Evolutionary conservation across 352 stramenopile genomes (phyloP).

Genomic region (Globisporangium acanthophoron): DNA sequence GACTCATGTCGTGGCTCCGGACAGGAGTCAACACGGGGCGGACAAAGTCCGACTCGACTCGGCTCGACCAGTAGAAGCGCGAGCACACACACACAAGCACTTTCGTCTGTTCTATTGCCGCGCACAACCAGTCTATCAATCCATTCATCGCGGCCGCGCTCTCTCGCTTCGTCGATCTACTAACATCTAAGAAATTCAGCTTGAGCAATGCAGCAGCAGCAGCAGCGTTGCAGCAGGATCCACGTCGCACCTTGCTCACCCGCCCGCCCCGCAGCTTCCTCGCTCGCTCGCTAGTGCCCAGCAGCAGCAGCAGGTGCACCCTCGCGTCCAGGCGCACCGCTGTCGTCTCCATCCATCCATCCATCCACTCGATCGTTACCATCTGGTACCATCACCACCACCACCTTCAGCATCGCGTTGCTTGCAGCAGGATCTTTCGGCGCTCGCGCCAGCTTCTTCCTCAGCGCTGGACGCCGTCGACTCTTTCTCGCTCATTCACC

Average conservation of each 20-base stretch:
- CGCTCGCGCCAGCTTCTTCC: not conserved
- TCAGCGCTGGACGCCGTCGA: not conserved
- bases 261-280: not conserved
- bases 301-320: not conserved
- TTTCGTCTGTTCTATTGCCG: slow-evolving; percentile 4
- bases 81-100: not conserved
- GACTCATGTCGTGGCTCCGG: not conserved
- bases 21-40: not conserved
- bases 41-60: too few relatives aligned
- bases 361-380: not conserved
- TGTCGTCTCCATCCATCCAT: not conserved
- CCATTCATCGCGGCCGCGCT: slow-evolving; percentile 3
- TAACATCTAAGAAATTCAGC: slow-evolving; percentile 8
- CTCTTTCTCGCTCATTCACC: not conserved
- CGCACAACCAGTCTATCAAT: slow-evolving; percentile 7
- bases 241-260: not conserved
- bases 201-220: not conserved
- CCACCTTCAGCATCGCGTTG: not conserved
- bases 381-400: not conserved
- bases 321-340: not conserved
- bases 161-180: slow-evolving; percentile 1
- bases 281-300: not conserved
- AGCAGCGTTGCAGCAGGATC: not conserved
- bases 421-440: not conserved
- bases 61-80: not conserved